phyloP scores from a whole-genome alignment of 768 basidiomycete species.

The Mycena crocata region DNA sequence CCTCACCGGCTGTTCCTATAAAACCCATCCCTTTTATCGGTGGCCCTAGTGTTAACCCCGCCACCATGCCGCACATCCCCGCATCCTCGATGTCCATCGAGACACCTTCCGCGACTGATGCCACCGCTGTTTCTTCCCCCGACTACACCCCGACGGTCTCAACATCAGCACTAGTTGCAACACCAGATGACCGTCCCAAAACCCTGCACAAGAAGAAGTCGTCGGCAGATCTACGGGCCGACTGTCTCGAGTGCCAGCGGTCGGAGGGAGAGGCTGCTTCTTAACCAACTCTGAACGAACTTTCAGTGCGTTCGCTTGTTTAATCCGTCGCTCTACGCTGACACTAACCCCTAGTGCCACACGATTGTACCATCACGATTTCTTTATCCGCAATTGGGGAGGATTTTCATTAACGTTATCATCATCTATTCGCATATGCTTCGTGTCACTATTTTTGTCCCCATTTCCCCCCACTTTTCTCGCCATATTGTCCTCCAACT shows the following conservation, averaged over 20 bases:
- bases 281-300: constrained; percentile 1
- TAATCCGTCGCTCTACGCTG: background rate
- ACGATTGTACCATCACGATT: background rate
- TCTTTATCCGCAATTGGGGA: background rate
- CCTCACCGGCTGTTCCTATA: no score
- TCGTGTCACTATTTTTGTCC: background rate
- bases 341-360: constrained; percentile 5
- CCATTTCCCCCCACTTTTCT: background rate
- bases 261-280: constrained; percentile 1
- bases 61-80: background rate
- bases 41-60: no score
- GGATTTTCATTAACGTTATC: background rate
- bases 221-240: constrained; percentile 46
- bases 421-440: background rate
- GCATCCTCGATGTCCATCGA: background rate
- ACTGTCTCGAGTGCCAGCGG: constrained; percentile 36
- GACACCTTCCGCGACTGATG: background rate
- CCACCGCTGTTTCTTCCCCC: constrained; percentile 12
- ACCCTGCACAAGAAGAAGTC: constrained; percentile 50
- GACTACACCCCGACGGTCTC: background rate
- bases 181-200: background rate
- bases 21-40: no score
- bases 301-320: background rate
- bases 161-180: background rate
- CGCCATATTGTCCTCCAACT: background rate